Percentiles rank a stretch among this genome's conserved stretches.
Evolutionary conservation across 768 basidiomycete species (phyloP).

Genomic region (Asterophora parasitica): DNA sequence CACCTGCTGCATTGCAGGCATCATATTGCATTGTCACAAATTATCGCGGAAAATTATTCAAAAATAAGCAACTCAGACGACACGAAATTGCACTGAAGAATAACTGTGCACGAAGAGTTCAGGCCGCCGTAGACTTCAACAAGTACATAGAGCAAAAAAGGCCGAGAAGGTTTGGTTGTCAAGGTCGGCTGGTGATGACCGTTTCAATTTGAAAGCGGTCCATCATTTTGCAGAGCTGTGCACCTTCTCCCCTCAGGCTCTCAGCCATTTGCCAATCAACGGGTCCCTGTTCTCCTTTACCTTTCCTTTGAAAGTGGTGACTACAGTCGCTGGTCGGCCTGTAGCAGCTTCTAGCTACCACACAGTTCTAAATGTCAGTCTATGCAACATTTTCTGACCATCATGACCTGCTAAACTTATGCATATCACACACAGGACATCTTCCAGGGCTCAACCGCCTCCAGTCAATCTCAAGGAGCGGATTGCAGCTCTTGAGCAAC

Average conservation of each 20-base stretch:
- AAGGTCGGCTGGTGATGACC: conserved; percentile 11
- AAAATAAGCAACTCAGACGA: too few relatives aligned
- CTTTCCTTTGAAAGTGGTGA: conserved; percentile 13
- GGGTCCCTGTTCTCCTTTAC: conserved; percentile 5
- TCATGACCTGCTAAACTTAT: conserved; percentile 3
- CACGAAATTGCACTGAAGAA: too few relatives aligned
- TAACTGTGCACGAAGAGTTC: too few relatives aligned
- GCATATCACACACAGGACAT: conserved; percentile 15
- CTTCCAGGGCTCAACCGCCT: conserved; percentile 27
- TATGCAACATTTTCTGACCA: conserved; percentile 1
- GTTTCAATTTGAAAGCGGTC: conserved; percentile 14
- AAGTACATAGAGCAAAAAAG: too few relatives aligned
- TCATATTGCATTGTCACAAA: too few relatives aligned
- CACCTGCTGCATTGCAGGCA: too few relatives aligned
- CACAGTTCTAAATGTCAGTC: conserved; percentile 14
- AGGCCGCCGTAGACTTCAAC: too few relatives aligned
- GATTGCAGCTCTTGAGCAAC: conserved; percentile 76
- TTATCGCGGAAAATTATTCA: too few relatives aligned
- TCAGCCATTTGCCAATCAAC: conserved; percentile 5
- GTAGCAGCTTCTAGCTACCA: conserved; percentile 16
- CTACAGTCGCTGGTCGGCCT: conserved; percentile 24
- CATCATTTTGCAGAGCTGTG: conserved; percentile 10
- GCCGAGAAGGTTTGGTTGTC: conserved; percentile 4
- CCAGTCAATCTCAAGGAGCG: conserved; percentile 70
- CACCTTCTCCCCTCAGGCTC: conserved; percentile 1